Evolutionary conservation across 1,284 basidiomycete genomes (phyloP).

Genomic region (Ustilago crameri): DNA sequence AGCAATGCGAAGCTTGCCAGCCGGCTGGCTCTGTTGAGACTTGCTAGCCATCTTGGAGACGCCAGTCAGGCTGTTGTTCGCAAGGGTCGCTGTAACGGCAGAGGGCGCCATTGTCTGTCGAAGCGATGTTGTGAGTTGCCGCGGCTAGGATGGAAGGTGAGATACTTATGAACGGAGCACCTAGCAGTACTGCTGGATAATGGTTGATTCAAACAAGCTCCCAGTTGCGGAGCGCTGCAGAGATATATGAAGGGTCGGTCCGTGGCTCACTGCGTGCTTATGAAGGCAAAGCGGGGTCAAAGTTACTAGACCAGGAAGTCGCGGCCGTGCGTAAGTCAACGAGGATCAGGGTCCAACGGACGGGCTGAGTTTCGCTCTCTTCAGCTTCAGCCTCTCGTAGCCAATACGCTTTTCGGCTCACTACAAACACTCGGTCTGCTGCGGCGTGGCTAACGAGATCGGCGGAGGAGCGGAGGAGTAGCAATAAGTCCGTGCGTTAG

Average conservation of each 20-base stretch:
- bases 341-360: conserved; percentile 7
- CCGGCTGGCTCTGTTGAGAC: not conserved
- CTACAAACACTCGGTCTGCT: not conserved
- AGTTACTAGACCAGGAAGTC: not conserved
- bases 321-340: not conserved
- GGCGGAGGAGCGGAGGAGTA: not conserved
- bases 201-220: too few relatives aligned
- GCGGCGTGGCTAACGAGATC: not conserved
- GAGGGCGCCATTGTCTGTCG: conserved; percentile 28
- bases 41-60: conserved; percentile 16
- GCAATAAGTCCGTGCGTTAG: conserved; percentile 22
- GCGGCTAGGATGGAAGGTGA: not conserved
- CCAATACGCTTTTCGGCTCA: not conserved
- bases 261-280: too few relatives aligned
- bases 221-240: too few relatives aligned
- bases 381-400: not conserved
- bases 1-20: conserved; percentile 15
- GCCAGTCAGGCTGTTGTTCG: conserved; percentile 2
- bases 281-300: not conserved
- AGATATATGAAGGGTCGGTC: not conserved
- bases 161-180: too few relatives aligned
- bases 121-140: not conserved
- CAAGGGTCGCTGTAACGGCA: conserved; percentile 13
- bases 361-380: not conserved
- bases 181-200: too few relatives aligned